phyloP scores from a whole-genome alignment of 2,329 filamentous ascomycete genomes.

The Colletotrichum lentis region DNA sequence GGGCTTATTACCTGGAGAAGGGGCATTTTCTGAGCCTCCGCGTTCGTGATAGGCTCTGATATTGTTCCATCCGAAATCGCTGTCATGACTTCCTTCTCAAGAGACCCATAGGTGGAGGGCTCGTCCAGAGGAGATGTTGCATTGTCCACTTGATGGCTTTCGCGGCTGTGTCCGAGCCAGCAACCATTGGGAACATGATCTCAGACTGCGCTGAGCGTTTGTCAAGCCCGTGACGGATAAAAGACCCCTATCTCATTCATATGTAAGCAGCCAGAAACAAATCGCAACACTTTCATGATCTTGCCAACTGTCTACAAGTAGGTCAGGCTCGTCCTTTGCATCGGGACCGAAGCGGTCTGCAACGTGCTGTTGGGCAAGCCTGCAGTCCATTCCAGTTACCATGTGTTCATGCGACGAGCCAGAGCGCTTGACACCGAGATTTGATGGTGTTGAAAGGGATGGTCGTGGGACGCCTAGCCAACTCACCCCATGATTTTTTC shows the following conservation, averaged over 20 bases:
- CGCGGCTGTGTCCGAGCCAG: constrained; percentile 49
- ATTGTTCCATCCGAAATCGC: constrained; percentile 37
- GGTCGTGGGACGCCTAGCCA: no score
- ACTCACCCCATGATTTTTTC: constrained; percentile 29
- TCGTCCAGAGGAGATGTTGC: constrained; percentile 60
- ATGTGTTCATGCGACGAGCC: neutral
- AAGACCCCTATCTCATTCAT: constrained; percentile 7
- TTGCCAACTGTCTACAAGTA: constrained; percentile 13
- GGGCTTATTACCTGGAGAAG: constrained; percentile 49
- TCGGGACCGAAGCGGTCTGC: constrained; percentile 4
- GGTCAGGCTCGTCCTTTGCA: constrained; percentile 24
- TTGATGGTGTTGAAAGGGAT: neutral
- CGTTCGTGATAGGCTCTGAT: constrained; percentile 43
- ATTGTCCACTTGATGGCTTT: constrained; percentile 55
- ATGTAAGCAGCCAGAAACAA: constrained; percentile 1
- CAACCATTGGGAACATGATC: constrained; percentile 41
- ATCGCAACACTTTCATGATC: neutral
- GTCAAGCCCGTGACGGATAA: constrained; percentile 25
- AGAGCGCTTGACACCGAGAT: neutral
- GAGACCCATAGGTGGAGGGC: constrained; percentile 53
- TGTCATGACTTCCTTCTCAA: constrained; percentile 59
- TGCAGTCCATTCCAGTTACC: neutral
- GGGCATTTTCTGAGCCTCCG: constrained; percentile 48
- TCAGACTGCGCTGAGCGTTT: constrained; percentile 22
- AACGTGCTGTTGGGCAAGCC: constrained; percentile 22